These are phyloP conservation scores for Xylaria longipes DNA, from an alignment of 495 filamentous ascomycete genomes.

Conservation along the genomic window DNA sequence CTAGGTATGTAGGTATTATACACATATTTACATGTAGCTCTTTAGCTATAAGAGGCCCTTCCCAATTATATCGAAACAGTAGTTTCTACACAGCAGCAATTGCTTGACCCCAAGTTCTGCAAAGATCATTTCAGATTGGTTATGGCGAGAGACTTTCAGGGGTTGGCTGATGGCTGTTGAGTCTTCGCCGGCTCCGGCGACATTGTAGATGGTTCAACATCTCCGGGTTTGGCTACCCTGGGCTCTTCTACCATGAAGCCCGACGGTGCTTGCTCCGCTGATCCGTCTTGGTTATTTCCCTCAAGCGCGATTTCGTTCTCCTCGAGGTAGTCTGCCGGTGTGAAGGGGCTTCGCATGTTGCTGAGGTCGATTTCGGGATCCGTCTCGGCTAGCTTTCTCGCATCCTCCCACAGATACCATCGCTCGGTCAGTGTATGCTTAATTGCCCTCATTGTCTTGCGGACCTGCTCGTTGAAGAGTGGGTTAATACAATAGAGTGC, in stretches of 20 bases:
- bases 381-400: constrained; percentile 68
- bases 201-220: constrained; percentile 36
- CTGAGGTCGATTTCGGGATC: constrained; percentile 70
- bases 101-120: background rate
- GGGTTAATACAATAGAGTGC: constrained; percentile 1
- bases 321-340: constrained; percentile 49
- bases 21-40: constrained; percentile 37
- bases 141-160: constrained; percentile 22
- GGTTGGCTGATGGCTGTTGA: constrained; percentile 31
- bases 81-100: background rate
- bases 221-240: constrained; percentile 23
- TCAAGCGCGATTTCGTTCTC: constrained; percentile 29
- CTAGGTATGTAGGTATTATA: constrained; percentile 29
- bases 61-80: constrained; percentile 6
- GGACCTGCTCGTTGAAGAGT: constrained; percentile 58
- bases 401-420: constrained; percentile 89
- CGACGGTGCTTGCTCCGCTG: background rate
- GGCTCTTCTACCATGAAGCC: constrained; percentile 26
- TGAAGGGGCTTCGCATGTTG: constrained; percentile 55
- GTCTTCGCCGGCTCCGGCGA: constrained; percentile 27
- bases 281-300: constrained; percentile 1
- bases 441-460: constrained; percentile 75
- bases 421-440: constrained; percentile 86
- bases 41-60: constrained; percentile 21
- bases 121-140: background rate